Evolutionary conservation across 352 stramenopile species (phyloP).

Genomic region (Pythium volutum): DNA sequence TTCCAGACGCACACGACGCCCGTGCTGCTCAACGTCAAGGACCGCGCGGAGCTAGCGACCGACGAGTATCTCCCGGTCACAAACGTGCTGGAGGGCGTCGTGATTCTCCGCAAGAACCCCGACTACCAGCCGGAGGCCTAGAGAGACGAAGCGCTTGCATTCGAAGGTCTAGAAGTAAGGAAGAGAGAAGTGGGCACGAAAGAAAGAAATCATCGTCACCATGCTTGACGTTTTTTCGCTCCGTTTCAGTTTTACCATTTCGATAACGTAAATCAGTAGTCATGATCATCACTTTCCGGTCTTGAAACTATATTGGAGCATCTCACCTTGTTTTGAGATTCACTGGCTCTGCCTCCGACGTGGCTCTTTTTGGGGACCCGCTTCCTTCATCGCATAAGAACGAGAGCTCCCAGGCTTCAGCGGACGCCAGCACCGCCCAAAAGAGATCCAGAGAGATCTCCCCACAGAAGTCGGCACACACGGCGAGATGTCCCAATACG

Average conservation of each 20-base stretch:
- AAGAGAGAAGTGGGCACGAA: not conserved
- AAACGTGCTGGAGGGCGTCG: conserved; percentile 97
- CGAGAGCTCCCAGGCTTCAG: not conserved
- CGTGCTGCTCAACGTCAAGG: conserved; percentile 96
- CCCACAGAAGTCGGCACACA: not conserved
- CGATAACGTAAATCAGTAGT: not conserved
- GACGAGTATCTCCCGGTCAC: conserved; percentile 96
- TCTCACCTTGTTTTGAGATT: conserved; percentile 16
- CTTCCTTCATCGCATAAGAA: not conserved
- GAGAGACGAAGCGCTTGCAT: conserved; percentile 1
- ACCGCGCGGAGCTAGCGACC: conserved; percentile 97
- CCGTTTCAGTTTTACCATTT: not conserved
- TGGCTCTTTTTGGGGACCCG: conserved; percentile 24
- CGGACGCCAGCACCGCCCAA: not conserved
- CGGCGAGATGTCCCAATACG: conserved; percentile 20
- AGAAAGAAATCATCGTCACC: not conserved
- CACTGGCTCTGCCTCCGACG: conserved; percentile 12
- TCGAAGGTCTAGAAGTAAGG: conserved; percentile 17
- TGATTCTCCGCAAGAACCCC: conserved; percentile 98
- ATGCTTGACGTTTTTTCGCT: not conserved
- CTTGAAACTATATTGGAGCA: not conserved
- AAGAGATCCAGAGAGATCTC: not conserved
- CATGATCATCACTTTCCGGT: not conserved
- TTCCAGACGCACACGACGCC: conserved; percentile 99
- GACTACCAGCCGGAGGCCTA: conserved; percentile 85